A percentile compares a stretch with the other conserved stretches of the same genome.
Evolutionary conservation across 345 rosid species (phyloP).

Genomic region (Luvunga scandens): DNA sequence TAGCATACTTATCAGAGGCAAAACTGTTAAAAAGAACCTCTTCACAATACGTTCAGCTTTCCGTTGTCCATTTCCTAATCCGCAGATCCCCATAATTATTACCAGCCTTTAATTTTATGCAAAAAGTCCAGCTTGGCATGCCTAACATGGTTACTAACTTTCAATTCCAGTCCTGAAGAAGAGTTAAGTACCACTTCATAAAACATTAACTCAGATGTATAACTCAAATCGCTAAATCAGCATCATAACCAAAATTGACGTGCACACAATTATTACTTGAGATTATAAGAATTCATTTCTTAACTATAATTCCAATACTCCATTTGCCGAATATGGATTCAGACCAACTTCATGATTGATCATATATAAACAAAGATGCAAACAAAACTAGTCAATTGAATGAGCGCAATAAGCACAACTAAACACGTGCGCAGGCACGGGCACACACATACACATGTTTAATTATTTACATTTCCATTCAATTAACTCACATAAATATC

Average conservation of each 20-base stretch:
- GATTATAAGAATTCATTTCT: not conserved
- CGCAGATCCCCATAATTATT: not conserved
- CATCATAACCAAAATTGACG: not conserved
- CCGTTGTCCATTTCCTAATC: not conserved
- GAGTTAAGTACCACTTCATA: not conserved
- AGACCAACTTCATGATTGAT: not conserved
- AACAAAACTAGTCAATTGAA: not conserved
- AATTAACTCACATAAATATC: constrained; percentile 82
- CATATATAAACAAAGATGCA: constrained; percentile 2
- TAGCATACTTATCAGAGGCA: not conserved
- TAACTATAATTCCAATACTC: not conserved
- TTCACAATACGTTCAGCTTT: not conserved
- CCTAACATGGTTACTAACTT: not conserved
- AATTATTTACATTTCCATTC: not conserved
- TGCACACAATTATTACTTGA: not conserved
- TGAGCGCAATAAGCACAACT: not conserved
- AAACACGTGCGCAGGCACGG: too few relatives aligned
- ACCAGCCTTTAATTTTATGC: not conserved
- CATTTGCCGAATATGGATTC: not conserved
- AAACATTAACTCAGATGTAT: not conserved
- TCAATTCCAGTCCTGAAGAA: not conserved
- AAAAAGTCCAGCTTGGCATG: constrained; percentile 8
- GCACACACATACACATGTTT: not conserved
- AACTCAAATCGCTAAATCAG: not conserved
- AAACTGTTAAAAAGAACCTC: not conserved